Evolutionary conservation across 2,329 filamentous ascomycete species (phyloP).

Genomic region (Aspergillus niger): DNA sequence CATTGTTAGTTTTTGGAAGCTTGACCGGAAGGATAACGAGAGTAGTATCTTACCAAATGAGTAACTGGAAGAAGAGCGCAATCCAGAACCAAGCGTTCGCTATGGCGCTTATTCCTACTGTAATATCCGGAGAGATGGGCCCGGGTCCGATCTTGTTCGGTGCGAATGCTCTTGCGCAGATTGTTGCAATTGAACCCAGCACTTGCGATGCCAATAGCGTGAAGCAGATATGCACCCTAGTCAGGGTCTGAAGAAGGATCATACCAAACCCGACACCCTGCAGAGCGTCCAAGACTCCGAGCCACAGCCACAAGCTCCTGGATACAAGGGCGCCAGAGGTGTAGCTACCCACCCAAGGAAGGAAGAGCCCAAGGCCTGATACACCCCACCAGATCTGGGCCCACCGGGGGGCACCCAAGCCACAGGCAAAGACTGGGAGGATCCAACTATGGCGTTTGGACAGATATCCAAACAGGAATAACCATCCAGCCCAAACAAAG

Average conservation of each 20-base stretch:
- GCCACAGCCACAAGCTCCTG: slow-evolving; percentile 65
- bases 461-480: slow-evolving; percentile 55
- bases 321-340: slow-evolving; percentile 59
- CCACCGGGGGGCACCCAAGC: slow-evolving; percentile 66
- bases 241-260: slow-evolving; percentile 67
- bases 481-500: slow-evolving; percentile 55
- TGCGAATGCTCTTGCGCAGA: slow-evolving; percentile 61
- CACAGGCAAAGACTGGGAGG: slow-evolving; percentile 67
- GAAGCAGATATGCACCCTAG: slow-evolving; percentile 65
- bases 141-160: slow-evolving; percentile 64
- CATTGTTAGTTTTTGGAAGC: slow-evolving; percentile 7
- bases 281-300: slow-evolving; percentile 65
- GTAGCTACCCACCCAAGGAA: slow-evolving; percentile 63
- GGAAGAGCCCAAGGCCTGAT: slow-evolving; percentile 60
- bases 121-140: slow-evolving; percentile 64
- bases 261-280: slow-evolving; percentile 69
- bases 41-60: slow-evolving; percentile 54
- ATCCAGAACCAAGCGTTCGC: slow-evolving; percentile 63
- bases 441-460: slow-evolving; percentile 66
- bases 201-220: slow-evolving; percentile 63
- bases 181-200: slow-evolving; percentile 63
- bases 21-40: too few species aligned
- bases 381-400: slow-evolving; percentile 68
- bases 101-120: slow-evolving; percentile 49
- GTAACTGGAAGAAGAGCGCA: slow-evolving; percentile 58